Conservation (phyloP, 2,329 filamentous ascomycete species). For the Fusarium heterosporum region DNA sequence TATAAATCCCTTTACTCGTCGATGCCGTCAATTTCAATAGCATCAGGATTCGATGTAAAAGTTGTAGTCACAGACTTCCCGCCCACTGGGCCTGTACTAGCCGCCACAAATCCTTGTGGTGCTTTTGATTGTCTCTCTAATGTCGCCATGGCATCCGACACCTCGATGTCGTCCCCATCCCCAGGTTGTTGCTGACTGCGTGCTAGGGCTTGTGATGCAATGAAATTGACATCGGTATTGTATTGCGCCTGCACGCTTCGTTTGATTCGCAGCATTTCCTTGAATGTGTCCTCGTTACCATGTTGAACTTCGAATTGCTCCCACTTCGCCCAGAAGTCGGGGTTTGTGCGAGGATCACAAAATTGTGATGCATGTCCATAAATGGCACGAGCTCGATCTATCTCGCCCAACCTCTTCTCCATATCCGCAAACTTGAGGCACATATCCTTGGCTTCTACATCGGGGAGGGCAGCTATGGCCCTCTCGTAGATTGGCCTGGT, state of each 20-base stretch:
- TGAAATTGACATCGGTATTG: conserved; percentile 99
- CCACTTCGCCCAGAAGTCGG: conserved; percentile 96
- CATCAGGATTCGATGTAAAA: conserved; percentile 80
- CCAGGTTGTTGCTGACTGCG: conserved; percentile 75
- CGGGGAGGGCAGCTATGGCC: conserved; percentile 91
- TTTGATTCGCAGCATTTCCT: conserved; percentile 99
- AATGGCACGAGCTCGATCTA: conserved; percentile 93
- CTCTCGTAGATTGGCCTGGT: conserved; percentile 96
- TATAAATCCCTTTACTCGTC: conserved; percentile 63
- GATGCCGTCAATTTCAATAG: conserved; percentile 81
- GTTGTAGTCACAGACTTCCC: conserved; percentile 54
- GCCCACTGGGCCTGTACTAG: conserved; percentile 78
- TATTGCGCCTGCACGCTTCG: conserved; percentile 97
- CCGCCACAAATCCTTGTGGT: conserved; percentile 90
- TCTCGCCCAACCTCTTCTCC: conserved; percentile 91
- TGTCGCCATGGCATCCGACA: conserved; percentile 86
- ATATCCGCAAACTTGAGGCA: conserved; percentile 99
- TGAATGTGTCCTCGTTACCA: conserved; percentile 99
- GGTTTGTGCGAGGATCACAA: conserved; percentile 91
- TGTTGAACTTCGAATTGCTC: conserved; percentile 97
- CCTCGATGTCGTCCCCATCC: conserved; percentile 59
- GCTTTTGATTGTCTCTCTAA: conserved; percentile 90
- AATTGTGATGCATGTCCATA: conserved; percentile 98
- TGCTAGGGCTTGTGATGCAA: conserved; percentile 93
- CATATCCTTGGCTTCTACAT: conserved; percentile 95